phyloP scores from a whole-genome alignment of 2,329 filamentous ascomycete species.

The Colletotrichum sp. region DNA sequence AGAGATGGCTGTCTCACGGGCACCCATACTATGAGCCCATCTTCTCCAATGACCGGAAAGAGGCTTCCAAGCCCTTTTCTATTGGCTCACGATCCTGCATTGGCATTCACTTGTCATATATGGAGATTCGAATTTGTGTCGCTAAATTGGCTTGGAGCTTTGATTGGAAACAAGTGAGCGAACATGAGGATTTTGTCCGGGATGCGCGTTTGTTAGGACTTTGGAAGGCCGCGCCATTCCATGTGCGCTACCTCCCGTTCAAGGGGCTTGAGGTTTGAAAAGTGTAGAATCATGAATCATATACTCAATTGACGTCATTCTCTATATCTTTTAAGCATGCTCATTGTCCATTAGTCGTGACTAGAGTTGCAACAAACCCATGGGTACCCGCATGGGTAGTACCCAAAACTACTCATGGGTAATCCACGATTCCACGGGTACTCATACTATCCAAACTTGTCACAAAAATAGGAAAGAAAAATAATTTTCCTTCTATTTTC shows the following conservation, averaged over 20 bases:
- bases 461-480: too few species aligned
- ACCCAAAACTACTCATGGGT: too few species aligned
- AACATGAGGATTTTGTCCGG: background rate
- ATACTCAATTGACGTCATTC: rapidly evolving
- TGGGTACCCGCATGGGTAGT: too few species aligned
- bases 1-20: background rate
- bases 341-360: background rate
- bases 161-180: background rate
- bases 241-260: background rate
- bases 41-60: background rate
- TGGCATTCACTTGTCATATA: background rate
- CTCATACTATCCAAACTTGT: too few species aligned
- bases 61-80: constrained; percentile 6
- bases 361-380: too few species aligned
- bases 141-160: background rate
- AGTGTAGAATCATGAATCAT: background rate
- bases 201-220: background rate
- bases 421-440: too few species aligned
- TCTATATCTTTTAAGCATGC: background rate
- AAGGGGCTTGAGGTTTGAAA: background rate
- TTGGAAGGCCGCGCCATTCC: constrained; percentile 3
- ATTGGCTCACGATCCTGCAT: background rate
- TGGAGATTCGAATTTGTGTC: background rate
- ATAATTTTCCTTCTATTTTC: too few species aligned
- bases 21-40: background rate